These are phyloP conservation scores for Pelargonium cotyledonis DNA, from an alignment of 441 rosid genomes.

Conservation along the genomic window DNA sequence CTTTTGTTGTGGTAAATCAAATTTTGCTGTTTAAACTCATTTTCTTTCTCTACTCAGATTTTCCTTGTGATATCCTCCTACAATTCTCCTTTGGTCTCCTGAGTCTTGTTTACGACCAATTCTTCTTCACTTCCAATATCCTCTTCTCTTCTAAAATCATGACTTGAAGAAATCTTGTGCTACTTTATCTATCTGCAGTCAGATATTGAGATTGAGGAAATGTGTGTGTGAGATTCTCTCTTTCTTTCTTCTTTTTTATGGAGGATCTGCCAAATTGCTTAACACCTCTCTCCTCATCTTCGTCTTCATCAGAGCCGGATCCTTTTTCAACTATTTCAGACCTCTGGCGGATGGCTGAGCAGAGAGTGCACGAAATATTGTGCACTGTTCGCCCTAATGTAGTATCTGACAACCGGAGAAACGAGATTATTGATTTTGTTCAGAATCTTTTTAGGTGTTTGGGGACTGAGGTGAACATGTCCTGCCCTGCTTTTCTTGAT, in stretches of 20 bases:
- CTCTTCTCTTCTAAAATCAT: slow-evolving; percentile 7
- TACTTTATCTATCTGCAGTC: slow-evolving; percentile 1
- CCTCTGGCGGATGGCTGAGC: slow-evolving; percentile 62
- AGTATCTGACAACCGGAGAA: slow-evolving; percentile 55
- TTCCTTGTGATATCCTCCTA: neutral
- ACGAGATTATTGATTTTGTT: slow-evolving; percentile 44
- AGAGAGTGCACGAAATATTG: slow-evolving; percentile 64
- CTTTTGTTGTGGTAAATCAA: slow-evolving; percentile 13
- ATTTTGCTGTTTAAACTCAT: slow-evolving; percentile 14
- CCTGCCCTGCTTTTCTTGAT: slow-evolving; percentile 6
- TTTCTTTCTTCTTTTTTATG: slow-evolving; percentile 36
- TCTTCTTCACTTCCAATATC: slow-evolving; percentile 4
- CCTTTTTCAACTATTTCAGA: slow-evolving; percentile 44
- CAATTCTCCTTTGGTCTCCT: slow-evolving; percentile 11
- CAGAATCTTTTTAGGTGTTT: slow-evolving; percentile 40
- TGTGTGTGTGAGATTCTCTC: slow-evolving; percentile 24
- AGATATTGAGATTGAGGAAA: slow-evolving; percentile 17
- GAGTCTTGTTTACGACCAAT: slow-evolving; percentile 6
- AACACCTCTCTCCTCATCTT: slow-evolving; percentile 42
- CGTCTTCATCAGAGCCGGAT: slow-evolving; percentile 27
- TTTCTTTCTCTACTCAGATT: slow-evolving; percentile 12
- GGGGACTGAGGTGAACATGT: slow-evolving; percentile 58
- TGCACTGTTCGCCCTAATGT: slow-evolving; percentile 49
- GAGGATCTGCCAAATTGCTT: slow-evolving; percentile 45
- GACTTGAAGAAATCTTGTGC: slow-evolving; percentile 20